Evolutionary conservation across 1,139 yeast genomes (phyloP).

Genomic region (Pichia sp.): DNA sequence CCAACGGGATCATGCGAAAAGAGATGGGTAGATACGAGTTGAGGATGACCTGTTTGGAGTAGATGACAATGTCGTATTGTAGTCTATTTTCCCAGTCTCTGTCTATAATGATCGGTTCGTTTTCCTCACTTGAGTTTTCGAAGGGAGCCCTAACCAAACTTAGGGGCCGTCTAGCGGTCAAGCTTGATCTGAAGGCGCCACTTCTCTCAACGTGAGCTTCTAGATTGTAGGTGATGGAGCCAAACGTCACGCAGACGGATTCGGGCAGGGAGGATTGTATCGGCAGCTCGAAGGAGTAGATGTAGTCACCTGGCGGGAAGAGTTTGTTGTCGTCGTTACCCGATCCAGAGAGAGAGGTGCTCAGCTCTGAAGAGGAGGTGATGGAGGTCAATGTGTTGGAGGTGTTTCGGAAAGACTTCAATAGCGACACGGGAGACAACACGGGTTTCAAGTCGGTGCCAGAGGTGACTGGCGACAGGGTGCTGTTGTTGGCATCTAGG

Average conservation of each 20-base stretch:
- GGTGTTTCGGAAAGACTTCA: slow-evolving; percentile 25
- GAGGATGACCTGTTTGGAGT: slow-evolving; percentile 79
- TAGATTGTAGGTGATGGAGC: slow-evolving; percentile 64
- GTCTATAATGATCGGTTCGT: slow-evolving; percentile 87
- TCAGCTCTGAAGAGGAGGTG: slow-evolving; percentile 13
- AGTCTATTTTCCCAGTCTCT: slow-evolving; percentile 93
- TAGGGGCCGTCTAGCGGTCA: slow-evolving; percentile 61
- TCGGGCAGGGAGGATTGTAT: slow-evolving; percentile 82
- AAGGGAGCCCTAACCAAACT: slow-evolving; percentile 71
- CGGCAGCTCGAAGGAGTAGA: slow-evolving; percentile 88
- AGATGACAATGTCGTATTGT: slow-evolving; percentile 83
- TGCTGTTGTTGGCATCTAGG: slow-evolving; percentile 25
- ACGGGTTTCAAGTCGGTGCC: slow-evolving; percentile 23
- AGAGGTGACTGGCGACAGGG: slow-evolving; percentile 28
- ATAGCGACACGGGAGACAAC: slow-evolving; percentile 34
- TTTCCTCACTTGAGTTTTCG: slow-evolving; percentile 75
- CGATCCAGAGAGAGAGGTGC: slow-evolving; percentile 8
- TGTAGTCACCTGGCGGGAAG: slow-evolving; percentile 78
- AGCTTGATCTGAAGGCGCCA: slow-evolving; percentile 81
- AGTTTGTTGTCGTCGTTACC: slow-evolving; percentile 34
- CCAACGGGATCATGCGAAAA: slow-evolving; percentile 78
- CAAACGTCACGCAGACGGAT: slow-evolving; percentile 72
- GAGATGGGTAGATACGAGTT: slow-evolving; percentile 82
- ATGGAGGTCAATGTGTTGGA: slow-evolving; percentile 20
- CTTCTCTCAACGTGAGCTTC: slow-evolving; percentile 67